Evolutionary conservation across 768 basidiomycete species (phyloP).

Genomic region (Tricholoma sp.): DNA sequence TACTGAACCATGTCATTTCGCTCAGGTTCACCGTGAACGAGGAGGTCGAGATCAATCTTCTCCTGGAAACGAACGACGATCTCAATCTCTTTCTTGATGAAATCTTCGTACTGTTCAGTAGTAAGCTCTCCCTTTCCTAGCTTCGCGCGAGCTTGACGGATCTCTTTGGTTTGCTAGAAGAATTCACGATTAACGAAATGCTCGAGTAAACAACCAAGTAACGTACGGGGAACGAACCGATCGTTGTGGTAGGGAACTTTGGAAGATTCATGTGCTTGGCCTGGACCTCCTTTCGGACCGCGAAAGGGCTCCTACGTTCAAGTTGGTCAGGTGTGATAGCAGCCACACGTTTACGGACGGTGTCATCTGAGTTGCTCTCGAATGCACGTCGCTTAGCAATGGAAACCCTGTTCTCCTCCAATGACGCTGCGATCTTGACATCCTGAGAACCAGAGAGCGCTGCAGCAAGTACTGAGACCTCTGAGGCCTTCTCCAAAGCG

Average conservation of each 20-base stretch:
- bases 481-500: conserved; percentile 90
- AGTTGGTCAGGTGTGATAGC: conserved; percentile 84
- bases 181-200: conserved; percentile 8
- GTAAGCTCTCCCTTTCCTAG: conserved; percentile 89
- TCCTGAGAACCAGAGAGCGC: conserved; percentile 85
- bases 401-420: conserved; percentile 86
- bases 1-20: conserved; percentile 99
- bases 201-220: not conserved
- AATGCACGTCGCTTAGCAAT: conserved; percentile 94
- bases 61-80: conserved; percentile 95
- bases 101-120: conserved; percentile 84
- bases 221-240: conserved; percentile 92
- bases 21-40: conserved; percentile 99
- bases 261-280: conserved; percentile 85
- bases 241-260: conserved; percentile 97
- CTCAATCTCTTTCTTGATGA: conserved; percentile 98
- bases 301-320: conserved; percentile 86
- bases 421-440: conserved; percentile 56
- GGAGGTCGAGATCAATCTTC: conserved; percentile 89
- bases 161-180: conserved; percentile 93
- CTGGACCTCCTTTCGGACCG: conserved; percentile 83
- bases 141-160: conserved; percentile 94
- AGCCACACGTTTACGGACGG: conserved; percentile 92
- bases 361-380: conserved; percentile 89
- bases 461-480: conserved; percentile 85